These are phyloP conservation scores for Schizothecium vesticola DNA, from an alignment of 495 filamentous ascomycete genomes.

Conservation along the genomic window DNA sequence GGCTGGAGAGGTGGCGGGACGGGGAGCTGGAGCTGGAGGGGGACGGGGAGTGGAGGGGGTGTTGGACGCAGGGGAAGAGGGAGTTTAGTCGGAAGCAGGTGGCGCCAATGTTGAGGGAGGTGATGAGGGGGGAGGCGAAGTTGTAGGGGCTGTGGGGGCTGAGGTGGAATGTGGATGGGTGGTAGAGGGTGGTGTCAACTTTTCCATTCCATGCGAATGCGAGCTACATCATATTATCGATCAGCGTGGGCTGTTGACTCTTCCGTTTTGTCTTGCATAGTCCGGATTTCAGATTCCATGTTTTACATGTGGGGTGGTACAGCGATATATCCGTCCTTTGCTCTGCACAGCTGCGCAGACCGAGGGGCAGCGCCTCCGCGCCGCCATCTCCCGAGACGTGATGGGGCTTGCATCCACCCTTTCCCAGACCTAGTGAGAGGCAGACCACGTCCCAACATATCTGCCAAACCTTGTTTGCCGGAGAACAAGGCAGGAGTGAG, in stretches of 20 bases:
- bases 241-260: neutral
- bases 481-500: neutral
- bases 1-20: constrained; percentile 50
- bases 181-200: neutral
- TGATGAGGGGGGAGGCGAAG: constrained; percentile 41
- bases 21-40: constrained; percentile 42
- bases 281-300: neutral
- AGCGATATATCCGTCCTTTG: neutral
- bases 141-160: constrained; percentile 16
- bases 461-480: neutral
- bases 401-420: neutral
- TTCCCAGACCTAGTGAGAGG: neutral
- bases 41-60: constrained; percentile 38
- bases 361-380: neutral
- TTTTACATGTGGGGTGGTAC: neutral
- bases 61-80: constrained; percentile 66
- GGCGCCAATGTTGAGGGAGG: constrained; percentile 71
- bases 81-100: constrained; percentile 82
- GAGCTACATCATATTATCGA: neutral
- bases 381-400: neutral
- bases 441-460: neutral
- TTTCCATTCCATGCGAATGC: neutral
- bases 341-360: neutral
- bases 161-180: neutral
- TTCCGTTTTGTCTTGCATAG: neutral